A percentile compares a stretch with the other conserved stretches of the same genome.
phyloP scores from a whole-genome alignment of 441 rosid species.

The Jatropha podagrica region DNA sequence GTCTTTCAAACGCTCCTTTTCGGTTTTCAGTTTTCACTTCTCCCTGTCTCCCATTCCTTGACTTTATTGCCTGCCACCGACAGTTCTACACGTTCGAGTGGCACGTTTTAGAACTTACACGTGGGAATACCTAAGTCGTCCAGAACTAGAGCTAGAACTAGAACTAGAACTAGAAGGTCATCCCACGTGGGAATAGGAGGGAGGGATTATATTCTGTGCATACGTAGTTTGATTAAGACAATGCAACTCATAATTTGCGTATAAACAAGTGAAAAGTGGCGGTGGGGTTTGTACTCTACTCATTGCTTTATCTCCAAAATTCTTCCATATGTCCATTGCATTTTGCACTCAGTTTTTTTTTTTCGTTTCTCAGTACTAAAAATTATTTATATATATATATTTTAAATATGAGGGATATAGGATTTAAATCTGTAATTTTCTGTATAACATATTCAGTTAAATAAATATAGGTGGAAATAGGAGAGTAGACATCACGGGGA shows the following conservation, averaged over 20 bases:
- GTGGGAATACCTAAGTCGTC: constrained; percentile 26
- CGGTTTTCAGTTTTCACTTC: neutral
- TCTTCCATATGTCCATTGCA: neutral
- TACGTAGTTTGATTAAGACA: constrained; percentile 27
- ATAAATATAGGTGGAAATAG: too few species aligned
- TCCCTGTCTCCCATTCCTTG: neutral
- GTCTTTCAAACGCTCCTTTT: neutral
- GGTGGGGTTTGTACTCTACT: neutral
- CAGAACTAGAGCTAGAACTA: too few species aligned
- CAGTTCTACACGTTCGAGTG: constrained; percentile 45
- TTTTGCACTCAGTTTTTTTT: neutral
- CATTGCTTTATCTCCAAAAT: neutral
- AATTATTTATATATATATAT: too few species aligned
- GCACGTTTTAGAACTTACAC: neutral
- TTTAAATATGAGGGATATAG: too few species aligned
- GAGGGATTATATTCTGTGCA: constrained; percentile 16
- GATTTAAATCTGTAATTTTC: too few species aligned
- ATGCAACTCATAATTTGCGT: constrained; percentile 26
- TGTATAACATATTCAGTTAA: too few species aligned
- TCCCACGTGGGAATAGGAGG: constrained; percentile 29
- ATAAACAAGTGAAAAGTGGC: neutral
- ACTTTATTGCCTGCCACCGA: constrained; percentile 46
- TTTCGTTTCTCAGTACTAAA: neutral
- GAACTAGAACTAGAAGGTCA: neutral
- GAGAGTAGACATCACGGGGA: too few species aligned